These are phyloP conservation scores for Didymella sp. DNA, from an alignment of 2,329 filamentous ascomycete genomes.

Conservation along the genomic window DNA sequence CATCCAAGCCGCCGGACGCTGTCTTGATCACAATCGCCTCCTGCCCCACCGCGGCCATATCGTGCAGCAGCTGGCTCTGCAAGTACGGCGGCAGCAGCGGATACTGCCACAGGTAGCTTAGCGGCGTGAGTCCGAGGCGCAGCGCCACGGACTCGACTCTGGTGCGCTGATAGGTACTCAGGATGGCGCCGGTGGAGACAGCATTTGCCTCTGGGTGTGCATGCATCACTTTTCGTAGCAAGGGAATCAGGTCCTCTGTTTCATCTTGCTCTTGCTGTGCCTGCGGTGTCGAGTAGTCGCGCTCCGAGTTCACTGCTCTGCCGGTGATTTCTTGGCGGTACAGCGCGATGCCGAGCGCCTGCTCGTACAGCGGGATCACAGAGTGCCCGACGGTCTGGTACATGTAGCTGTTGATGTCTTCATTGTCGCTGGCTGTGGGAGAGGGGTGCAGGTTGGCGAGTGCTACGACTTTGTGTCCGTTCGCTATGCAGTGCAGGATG, in stretches of 20 bases:
- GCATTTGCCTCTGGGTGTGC: slow-evolving; percentile 84
- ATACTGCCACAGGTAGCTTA: slow-evolving; percentile 94
- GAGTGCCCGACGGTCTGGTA: slow-evolving; percentile 96
- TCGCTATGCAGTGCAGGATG: slow-evolving; percentile 83
- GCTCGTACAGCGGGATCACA: slow-evolving; percentile 82
- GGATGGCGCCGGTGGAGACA: slow-evolving; percentile 86
- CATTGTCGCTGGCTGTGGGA: slow-evolving; percentile 41
- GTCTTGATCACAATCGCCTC: slow-evolving; percentile 96
- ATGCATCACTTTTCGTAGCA: slow-evolving; percentile 71
- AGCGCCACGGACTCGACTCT: slow-evolving; percentile 90
- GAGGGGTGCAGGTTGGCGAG: slow-evolving; percentile 85
- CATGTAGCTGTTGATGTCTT: slow-evolving; percentile 97
- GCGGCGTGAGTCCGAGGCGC: slow-evolving; percentile 80
- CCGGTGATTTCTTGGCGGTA: slow-evolving; percentile 82
- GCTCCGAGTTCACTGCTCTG: slow-evolving; percentile 70
- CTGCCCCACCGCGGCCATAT: slow-evolving; percentile 79
- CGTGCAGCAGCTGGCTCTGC: slow-evolving; percentile 68
- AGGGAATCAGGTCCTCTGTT: slow-evolving; percentile 82
- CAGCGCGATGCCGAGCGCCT: slow-evolving; percentile 79
- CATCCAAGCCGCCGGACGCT: slow-evolving; percentile 86
- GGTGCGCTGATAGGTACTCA: slow-evolving; percentile 95
- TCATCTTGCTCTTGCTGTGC: slow-evolving; percentile 66
- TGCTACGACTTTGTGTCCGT: slow-evolving; percentile 85
- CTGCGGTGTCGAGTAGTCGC: slow-evolving; percentile 67
- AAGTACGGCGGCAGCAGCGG: slow-evolving; percentile 68